A percentile compares a stretch with the other conserved stretches of the same genome.
phyloP scores from a whole-genome alignment of 345 rosid species.

The Heritiera fomes region DNA sequence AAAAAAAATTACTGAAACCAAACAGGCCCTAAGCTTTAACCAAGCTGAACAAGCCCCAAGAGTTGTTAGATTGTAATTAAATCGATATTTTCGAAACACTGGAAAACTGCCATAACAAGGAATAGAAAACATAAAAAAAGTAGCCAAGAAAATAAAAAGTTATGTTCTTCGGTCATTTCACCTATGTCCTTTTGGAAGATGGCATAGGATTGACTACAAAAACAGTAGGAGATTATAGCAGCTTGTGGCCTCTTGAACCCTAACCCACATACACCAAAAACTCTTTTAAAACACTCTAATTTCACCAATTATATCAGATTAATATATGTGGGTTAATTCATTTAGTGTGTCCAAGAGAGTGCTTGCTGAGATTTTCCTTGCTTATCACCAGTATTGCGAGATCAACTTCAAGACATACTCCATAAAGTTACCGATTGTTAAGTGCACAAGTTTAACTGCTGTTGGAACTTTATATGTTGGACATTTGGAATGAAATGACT shows the following conservation, averaged over 20 bases:
- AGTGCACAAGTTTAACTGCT: not conserved
- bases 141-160: not conserved
- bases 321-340: too few species aligned
- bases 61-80: not conserved
- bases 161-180: not conserved
- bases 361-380: not conserved
- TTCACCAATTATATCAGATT: not conserved
- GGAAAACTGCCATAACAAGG: not conserved
- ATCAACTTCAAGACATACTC: not conserved
- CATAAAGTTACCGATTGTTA: not conserved
- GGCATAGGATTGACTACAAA: not conserved
- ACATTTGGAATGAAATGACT: not conserved
- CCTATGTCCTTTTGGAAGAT: not conserved
- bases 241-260: not conserved
- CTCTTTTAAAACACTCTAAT: not conserved
- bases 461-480: not conserved
- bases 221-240: not conserved
- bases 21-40: too few species aligned
- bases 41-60: not conserved
- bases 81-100: not conserved
- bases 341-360: not conserved
- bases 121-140: not conserved
- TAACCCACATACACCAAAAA: not conserved
- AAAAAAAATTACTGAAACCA: too few species aligned
- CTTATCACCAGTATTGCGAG: not conserved